Base-by-base conservation (phyloP, 1,284 basidiomycete genomes). In the Ustanciosporium gigantosporum region DNA sequence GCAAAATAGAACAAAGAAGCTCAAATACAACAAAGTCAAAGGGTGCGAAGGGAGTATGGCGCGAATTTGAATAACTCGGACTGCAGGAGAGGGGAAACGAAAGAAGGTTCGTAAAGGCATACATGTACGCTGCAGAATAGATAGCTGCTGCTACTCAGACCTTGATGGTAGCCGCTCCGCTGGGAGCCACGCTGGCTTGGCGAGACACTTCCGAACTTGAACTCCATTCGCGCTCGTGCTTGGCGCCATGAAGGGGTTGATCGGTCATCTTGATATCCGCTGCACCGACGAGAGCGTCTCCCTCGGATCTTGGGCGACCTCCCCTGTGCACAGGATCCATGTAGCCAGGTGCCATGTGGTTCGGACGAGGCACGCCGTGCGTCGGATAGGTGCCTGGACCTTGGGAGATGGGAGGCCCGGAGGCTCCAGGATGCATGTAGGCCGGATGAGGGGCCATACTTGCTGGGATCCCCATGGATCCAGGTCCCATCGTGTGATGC, bases 371-470 rank as follows among this genome's bases (percentile, higher is more conserved):
- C 22, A 51, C 46, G 5, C 38, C 46, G 25, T 47, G 49, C 3
- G 46, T 23, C 21, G 55, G 36, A 39, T 60, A 68, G 4, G 48
- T 41, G n/a, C 47, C 51, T 4, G 49, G 46, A 6, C 25, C 50
- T 36, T 50, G 48, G 9, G 45, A 49, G 29, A 57, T 38, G 20
- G 52, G 39, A 1, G 46, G 48, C 3, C 50, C 62, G 8, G 46
- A 42, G 4, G 34, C 48, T 17, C 40, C 52, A 3, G 62, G 57
- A 37, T 66, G 50, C 51, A 67, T 59, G 44, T 67, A 64, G 6
- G 51, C 61, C 4, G 59, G 65, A 31, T 62, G 65, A 14, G 66
- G 60, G 17, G 46, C 48, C 58, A 68, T 55, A 19, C 27, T 36
- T 3, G 41, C 37, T 2, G 51, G 37, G 14, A 68, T 65, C 0